Evolutionary conservation across 371 early-diverging fungal genomes (phyloP), one percentile per base, ranked within the genome.

Genomic region (Synchytrium microbalum): DNA sequence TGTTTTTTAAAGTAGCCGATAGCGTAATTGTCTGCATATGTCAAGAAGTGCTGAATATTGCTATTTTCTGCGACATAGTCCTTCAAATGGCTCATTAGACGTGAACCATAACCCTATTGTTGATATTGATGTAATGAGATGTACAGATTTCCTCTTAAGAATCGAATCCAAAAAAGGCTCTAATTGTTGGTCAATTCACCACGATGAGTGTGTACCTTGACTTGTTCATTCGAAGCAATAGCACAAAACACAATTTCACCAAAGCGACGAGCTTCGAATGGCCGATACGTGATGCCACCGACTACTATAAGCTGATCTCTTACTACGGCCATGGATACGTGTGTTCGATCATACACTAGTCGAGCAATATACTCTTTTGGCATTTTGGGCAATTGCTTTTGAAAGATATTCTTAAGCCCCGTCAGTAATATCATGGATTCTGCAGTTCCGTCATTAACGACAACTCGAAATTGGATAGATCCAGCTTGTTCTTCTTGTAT

Each of bases 191-290:
- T 14, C 57, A 13, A 26, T 61, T 30, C 64, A 30, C 32, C 32
- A 69, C 32, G 28, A 26, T 59, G 29, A 26, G 74, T 61, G 52
- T 75, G 46, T 71, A 90, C 92, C 77, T 93, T 95, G 61, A 98
- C 95, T 83, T 99, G 99, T 62, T 92, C 95, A 2, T 87, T 84
- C 0, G 92, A 88, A 13, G 91, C 84, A 28, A 99, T 91, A 1
- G 99, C 99, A 69, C 93, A 94, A 80, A 99, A 99, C 2, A 99
- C 99, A 75, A 99, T 99, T 72, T 99, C 99, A 26, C 91, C 92
- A 85, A 99, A 98, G 57, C 89, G 83, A 10, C 91, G 82, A 10
- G 86, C 82, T 64, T 84, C 86, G 76, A 98, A 98, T 2, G 94
- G 89, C 28, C 99, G 82, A 74, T 91, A 99, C 25, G 95, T 94